Conservation (phyloP, 1,139 yeast species). For the Arxiozyma heterogenica region DNA sequence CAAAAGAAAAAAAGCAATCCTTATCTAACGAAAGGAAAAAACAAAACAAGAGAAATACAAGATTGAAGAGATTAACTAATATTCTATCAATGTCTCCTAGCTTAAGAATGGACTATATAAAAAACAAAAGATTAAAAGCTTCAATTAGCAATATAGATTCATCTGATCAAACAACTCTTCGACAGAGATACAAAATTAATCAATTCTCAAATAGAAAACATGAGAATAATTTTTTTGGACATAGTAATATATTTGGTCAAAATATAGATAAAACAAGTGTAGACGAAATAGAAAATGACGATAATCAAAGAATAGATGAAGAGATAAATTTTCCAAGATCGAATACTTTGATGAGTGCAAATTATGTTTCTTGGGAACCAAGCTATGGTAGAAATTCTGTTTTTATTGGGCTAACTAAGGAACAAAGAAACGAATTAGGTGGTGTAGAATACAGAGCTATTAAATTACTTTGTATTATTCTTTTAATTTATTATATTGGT, state of each 20-base stretch:
- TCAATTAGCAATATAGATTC: background rate
- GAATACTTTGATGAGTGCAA: constrained; percentile 38
- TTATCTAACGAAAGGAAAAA: background rate
- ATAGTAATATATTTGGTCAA: background rate
- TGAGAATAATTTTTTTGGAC: background rate
- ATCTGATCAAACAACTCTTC: background rate
- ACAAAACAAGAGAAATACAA: background rate
- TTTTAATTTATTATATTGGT: constrained; percentile 61
- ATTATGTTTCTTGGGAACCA: constrained; percentile 80
- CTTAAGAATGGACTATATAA: background rate
- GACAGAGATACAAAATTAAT: background rate
- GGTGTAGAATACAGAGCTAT: constrained; percentile 93
- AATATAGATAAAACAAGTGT: background rate
- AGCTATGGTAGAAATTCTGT: constrained; percentile 88
- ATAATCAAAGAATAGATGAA: constrained; percentile 6
- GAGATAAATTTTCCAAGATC: constrained; percentile 6
- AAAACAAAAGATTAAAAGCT: background rate
- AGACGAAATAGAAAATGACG: constrained; percentile 15
- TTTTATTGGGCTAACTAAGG: constrained; percentile 69
- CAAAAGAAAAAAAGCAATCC: constrained; percentile 2
- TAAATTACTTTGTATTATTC: constrained; percentile 59
- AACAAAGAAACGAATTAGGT: constrained; percentile 86
- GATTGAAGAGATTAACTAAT: background rate
- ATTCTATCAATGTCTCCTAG: background rate
- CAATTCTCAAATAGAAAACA: background rate